Conservation (phyloP, 257 asterid species). For the Przewalskia tangutica region DNA sequence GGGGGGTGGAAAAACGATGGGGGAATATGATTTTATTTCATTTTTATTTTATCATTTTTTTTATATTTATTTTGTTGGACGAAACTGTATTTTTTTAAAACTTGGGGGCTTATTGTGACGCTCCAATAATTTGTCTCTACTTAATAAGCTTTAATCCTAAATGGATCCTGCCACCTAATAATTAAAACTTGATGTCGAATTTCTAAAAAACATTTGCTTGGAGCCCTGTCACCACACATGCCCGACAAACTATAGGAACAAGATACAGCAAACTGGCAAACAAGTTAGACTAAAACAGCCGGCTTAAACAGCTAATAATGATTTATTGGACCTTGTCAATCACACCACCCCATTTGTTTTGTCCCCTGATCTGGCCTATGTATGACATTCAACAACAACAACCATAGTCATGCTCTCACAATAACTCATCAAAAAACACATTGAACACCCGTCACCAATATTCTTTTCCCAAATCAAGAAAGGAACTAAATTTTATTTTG, state of each 20-base stretch:
- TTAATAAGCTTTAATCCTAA: too few relatives aligned
- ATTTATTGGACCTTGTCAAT: constrained; percentile 19
- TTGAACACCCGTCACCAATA: neutral
- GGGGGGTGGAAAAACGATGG: too few relatives aligned
- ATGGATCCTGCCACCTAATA: too few relatives aligned
- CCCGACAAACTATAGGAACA: neutral
- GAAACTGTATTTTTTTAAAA: too few relatives aligned
- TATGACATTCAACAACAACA: neutral
- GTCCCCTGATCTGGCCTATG: constrained; percentile 1
- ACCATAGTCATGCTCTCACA: neutral
- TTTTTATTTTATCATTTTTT: too few relatives aligned
- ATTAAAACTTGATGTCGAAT: too few relatives aligned
- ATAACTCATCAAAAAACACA: neutral
- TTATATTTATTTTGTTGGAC: too few relatives aligned
- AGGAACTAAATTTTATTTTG: neutral
- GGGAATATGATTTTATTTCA: too few relatives aligned
- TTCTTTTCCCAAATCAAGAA: neutral
- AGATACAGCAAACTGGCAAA: neutral
- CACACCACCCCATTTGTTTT: constrained; percentile 15
- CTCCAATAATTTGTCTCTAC: too few relatives aligned
- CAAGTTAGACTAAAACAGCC: constrained; percentile 12
- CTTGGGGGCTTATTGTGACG: too few relatives aligned
- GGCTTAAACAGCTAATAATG: constrained; percentile 31
- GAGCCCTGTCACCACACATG: too few relatives aligned
- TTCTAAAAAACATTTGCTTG: too few relatives aligned